Percentiles rank a stretch among this genome's conserved stretches.
Conservation (phyloP, 768 basidiomycete species). For the Tricholoma terreum region DNA sequence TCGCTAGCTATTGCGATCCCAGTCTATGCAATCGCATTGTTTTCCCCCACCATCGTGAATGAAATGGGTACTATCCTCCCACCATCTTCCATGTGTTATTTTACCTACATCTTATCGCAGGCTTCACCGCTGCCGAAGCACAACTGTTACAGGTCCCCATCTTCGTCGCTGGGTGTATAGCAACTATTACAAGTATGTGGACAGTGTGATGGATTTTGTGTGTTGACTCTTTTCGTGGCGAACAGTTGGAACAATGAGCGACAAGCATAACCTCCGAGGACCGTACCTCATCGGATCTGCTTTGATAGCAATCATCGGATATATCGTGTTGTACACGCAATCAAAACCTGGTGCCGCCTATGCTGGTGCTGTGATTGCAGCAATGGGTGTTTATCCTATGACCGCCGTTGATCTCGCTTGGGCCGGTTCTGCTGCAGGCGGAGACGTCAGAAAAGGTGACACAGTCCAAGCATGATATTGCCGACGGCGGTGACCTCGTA, state of each 20-base stretch:
- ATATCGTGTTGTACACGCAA: conserved; percentile 44
- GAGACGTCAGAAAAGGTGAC: conserved; percentile 48
- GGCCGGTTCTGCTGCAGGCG: conserved; percentile 54
- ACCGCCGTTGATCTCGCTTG: conserved; percentile 51
- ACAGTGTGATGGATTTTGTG: not conserved
- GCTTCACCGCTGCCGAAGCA: conserved; percentile 48
- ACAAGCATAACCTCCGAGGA: conserved; percentile 40
- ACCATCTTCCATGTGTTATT: not conserved
- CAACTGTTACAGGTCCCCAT: conserved; percentile 52
- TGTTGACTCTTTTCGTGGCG: too few relatives aligned
- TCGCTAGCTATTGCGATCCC: conserved; percentile 37
- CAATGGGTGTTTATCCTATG: conserved; percentile 51
- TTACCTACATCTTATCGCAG: conserved; percentile 5
- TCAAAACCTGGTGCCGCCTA: conserved; percentile 37
- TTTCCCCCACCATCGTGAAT: conserved; percentile 49
- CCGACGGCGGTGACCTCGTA: not conserved
- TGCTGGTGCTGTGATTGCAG: conserved; percentile 46
- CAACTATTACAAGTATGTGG: conserved; percentile 33
- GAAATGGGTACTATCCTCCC: conserved; percentile 33
- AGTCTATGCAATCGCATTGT: conserved; percentile 43
- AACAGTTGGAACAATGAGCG: conserved; percentile 38
- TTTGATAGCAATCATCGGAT: conserved; percentile 47
- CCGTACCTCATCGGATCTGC: conserved; percentile 45
- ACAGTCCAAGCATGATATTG: not conserved
- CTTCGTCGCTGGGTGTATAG: conserved; percentile 44